phyloP scores from a whole-genome alignment of 164 flowering plant genomes.

The Kingdonia uniflora region DNA sequence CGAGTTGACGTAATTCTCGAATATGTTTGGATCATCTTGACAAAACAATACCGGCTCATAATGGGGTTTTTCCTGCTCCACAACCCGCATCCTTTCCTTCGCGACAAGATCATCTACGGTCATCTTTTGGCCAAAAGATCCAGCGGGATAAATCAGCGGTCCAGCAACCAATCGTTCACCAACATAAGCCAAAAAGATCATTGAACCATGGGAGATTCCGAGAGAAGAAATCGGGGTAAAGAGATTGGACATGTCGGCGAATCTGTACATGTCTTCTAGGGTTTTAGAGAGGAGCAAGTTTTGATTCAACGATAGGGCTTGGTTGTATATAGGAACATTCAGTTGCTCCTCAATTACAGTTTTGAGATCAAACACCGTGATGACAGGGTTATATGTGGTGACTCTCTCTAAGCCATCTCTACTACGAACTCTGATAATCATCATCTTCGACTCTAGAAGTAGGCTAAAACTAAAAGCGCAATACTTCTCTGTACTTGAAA shows the following conservation, averaged over 20 bases:
- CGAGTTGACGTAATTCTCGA: slow-evolving; percentile 77
- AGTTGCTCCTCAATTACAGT: slow-evolving; percentile 62
- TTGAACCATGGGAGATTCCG: slow-evolving; percentile 64
- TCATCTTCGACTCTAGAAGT: no score
- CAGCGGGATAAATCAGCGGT: slow-evolving; percentile 46
- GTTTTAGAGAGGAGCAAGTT: slow-evolving; percentile 74
- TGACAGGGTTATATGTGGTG: slow-evolving; percentile 32
- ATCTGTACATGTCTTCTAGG: slow-evolving; percentile 31
- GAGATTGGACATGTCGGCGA: slow-evolving; percentile 62
- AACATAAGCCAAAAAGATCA: slow-evolving; percentile 54
- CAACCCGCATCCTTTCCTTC: slow-evolving; percentile 62
- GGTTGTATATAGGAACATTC: slow-evolving; percentile 45
- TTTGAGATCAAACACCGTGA: slow-evolving; percentile 52
- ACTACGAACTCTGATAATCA: slow-evolving; percentile 84
- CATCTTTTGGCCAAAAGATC: slow-evolving; percentile 84
- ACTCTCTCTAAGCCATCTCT: slow-evolving; percentile 80
- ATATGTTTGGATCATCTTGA: slow-evolving; percentile 69
- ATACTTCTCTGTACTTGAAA: no score
- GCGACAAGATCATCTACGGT: slow-evolving; percentile 92
- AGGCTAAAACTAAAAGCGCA: no score
- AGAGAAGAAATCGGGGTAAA: slow-evolving; percentile 48
- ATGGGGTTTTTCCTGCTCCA: slow-evolving; percentile 70
- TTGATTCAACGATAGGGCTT: slow-evolving; percentile 68
- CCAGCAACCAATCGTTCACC: slow-evolving; percentile 61
- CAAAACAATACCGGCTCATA: slow-evolving; percentile 76